These are phyloP conservation scores for Lepidium didymum DNA, from an alignment of 345 rosid genomes.

Conservation along the genomic window DNA sequence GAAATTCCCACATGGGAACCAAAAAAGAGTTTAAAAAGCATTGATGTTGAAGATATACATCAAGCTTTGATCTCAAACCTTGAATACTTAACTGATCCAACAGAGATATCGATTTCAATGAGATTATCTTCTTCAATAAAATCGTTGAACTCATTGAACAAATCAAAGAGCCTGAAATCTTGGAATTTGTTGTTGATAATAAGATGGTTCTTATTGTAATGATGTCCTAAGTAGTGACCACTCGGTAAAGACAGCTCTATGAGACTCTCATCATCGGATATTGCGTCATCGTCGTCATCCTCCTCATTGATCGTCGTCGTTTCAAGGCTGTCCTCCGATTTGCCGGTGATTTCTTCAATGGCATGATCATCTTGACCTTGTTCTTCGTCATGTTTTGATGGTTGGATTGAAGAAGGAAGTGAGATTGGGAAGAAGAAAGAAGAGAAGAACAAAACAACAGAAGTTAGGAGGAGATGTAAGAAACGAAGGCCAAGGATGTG, in stretches of 20 bases:
- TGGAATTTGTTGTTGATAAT: slow-evolving; percentile 17
- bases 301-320: neutral
- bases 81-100: slow-evolving; percentile 74
- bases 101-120: slow-evolving; percentile 73
- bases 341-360: neutral
- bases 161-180: slow-evolving; percentile 29
- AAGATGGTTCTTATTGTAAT: slow-evolving; percentile 12
- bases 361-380: slow-evolving; percentile 27
- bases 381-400: slow-evolving; percentile 5
- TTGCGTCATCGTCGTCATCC: slow-evolving; percentile 34
- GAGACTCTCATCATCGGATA: slow-evolving; percentile 67
- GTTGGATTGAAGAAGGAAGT: slow-evolving; percentile 5
- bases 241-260: slow-evolving; percentile 67
- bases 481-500: slow-evolving; percentile 27
- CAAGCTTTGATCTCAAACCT: slow-evolving; percentile 65
- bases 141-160: slow-evolving; percentile 37
- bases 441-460: slow-evolving; percentile 32
- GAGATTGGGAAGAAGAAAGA: slow-evolving; percentile 22
- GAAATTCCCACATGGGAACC: neutral
- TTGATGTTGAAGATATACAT: neutral
- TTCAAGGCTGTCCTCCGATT: neutral
- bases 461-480: slow-evolving; percentile 30
- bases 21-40: neutral
- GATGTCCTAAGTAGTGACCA: slow-evolving; percentile 39
- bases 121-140: slow-evolving; percentile 69